These are phyloP conservation scores for Mrakia gelida DNA, from an alignment of 768 basidiomycete species.

Conservation along the genomic window DNA sequence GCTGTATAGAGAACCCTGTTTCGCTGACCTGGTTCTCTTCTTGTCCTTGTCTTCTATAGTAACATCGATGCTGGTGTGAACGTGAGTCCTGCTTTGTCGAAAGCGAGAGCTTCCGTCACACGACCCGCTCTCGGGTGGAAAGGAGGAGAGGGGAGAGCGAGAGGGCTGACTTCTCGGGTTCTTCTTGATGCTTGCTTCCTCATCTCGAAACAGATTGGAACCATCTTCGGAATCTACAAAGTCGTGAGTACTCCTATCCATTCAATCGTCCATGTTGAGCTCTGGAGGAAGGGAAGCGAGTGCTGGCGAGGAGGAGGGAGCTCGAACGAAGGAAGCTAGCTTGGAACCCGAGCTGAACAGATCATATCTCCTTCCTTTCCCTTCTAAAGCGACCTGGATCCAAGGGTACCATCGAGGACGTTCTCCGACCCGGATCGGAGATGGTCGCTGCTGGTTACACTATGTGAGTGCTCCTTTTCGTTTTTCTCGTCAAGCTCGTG, in stretches of 20 bases:
- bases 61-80: conserved; percentile 99
- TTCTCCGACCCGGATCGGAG: conserved; percentile 84
- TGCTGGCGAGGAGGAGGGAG: background rate
- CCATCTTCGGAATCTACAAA: conserved; percentile 95
- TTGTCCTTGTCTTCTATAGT: conserved; percentile 31
- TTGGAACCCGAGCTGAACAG: background rate
- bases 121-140: background rate
- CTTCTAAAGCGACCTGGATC: conserved; percentile 63
- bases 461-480: conserved; percentile 57
- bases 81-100: conserved; percentile 47
- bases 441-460: conserved; percentile 99
- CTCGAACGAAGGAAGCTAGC: background rate
- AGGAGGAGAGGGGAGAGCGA: background rate
- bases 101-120: background rate
- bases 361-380: background rate
- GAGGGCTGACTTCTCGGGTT: background rate
- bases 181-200: background rate
- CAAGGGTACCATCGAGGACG: conserved; percentile 74
- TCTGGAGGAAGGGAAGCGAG: background rate
- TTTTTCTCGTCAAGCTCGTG: background rate
- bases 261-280: too few species aligned
- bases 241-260: conserved; percentile 56
- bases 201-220: conserved; percentile 43
- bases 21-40: background rate
- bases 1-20: background rate